These are phyloP conservation scores for Passiflora organensis DNA, from an alignment of 345 rosid genomes.

Conservation along the genomic window DNA sequence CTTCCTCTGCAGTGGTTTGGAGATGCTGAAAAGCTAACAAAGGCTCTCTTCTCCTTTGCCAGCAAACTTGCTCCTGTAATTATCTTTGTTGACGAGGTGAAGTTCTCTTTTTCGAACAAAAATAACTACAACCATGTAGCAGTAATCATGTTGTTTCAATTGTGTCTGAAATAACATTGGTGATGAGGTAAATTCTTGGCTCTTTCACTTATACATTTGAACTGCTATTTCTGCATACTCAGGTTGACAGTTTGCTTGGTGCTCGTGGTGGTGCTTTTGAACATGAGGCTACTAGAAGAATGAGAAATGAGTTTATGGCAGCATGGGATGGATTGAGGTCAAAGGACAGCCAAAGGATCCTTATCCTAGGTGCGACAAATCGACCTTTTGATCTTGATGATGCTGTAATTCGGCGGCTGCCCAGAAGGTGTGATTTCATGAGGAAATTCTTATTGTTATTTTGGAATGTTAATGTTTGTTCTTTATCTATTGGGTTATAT, in stretches of 20 bases:
- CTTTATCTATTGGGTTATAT: too few species aligned
- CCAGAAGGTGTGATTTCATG: slow-evolving; percentile 60
- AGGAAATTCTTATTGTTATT: too few species aligned
- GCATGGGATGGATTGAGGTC: slow-evolving; percentile 99
- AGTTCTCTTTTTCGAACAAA: slow-evolving; percentile 6
- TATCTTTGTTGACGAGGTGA: slow-evolving; percentile 96
- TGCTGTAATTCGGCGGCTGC: slow-evolving; percentile 95
- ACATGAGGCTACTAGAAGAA: slow-evolving; percentile 97
- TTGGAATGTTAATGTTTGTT: too few species aligned
- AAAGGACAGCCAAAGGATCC: slow-evolving; percentile 92
- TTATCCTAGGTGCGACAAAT: slow-evolving; percentile 97
- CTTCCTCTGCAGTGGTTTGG: slow-evolving; percentile 80
- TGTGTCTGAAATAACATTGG: background rate
- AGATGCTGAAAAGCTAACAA: slow-evolving; percentile 97
- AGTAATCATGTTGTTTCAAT: background rate
- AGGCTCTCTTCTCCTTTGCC: slow-evolving; percentile 93
- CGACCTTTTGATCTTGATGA: slow-evolving; percentile 99
- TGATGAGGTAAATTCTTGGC: background rate
- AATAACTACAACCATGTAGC: background rate
- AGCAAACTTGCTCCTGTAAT: slow-evolving; percentile 88
- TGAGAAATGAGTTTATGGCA: slow-evolving; percentile 99
- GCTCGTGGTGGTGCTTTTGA: slow-evolving; percentile 96
- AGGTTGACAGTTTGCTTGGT: slow-evolving; percentile 98
- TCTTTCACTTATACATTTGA: background rate
- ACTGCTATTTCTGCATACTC: background rate